Evolutionary conservation across 805 yeast genomes (phyloP).

Genomic region (Maudiozyma saulgeensis): DNA sequence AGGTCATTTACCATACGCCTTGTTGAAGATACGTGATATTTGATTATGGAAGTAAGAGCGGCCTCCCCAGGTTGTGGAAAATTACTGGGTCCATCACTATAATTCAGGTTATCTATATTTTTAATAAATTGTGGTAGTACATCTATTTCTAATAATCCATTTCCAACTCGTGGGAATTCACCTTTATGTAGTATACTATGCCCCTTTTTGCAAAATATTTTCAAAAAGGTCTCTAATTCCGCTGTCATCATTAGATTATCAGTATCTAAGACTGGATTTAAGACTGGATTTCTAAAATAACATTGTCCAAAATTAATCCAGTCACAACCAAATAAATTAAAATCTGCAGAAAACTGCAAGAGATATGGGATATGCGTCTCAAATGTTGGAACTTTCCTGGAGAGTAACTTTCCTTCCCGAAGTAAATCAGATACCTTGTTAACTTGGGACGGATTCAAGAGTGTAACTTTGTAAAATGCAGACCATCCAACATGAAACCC

Average conservation of each 20-base stretch:
- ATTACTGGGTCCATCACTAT: conserved; percentile 42
- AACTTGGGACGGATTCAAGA: conserved; percentile 53
- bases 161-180: conserved; percentile 44
- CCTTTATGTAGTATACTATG: conserved; percentile 10
- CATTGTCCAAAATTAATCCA: conserved; percentile 48
- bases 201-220: conserved; percentile 15
- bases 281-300: conserved; percentile 50
- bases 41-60: conserved; percentile 1
- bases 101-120: conserved; percentile 41
- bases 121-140: conserved; percentile 47
- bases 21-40: conserved; percentile 37
- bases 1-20: conserved; percentile 53
- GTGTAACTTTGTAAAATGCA: conserved; percentile 57
- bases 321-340: conserved; percentile 74
- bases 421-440: conserved; percentile 45
- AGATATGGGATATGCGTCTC: conserved; percentile 76
- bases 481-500: conserved; percentile 65
- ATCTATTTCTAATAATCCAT: conserved; percentile 65
- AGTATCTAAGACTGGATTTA: conserved; percentile 26
- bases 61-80: conserved; percentile 32
- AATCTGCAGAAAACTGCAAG: conserved; percentile 74
- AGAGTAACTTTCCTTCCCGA: conserved; percentile 35
- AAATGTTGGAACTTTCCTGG: conserved; percentile 39
- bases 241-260: conserved; percentile 25
- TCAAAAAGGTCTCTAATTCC: conserved; percentile 28